phyloP scores from a whole-genome alignment of 2,329 filamentous ascomycete species.

The Arthroderma sp. region DNA sequence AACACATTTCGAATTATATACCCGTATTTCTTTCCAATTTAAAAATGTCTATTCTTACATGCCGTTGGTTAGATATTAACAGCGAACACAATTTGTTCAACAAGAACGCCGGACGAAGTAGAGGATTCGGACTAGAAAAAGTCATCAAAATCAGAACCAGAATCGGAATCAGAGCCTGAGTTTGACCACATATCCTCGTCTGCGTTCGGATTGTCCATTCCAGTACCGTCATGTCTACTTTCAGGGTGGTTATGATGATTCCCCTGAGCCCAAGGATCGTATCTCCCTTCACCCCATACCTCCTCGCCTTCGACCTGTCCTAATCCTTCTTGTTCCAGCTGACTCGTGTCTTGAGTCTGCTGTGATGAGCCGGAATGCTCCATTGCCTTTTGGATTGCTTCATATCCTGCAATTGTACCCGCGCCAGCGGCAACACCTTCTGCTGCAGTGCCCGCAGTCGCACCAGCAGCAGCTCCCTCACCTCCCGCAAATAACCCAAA shows the following conservation, averaged over 20 bases:
- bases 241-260: conserved; percentile 11
- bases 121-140: neutral
- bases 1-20: too few species aligned
- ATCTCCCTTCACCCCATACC: conserved; percentile 21
- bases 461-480: conserved; percentile 19
- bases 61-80: too few species aligned
- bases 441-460: conserved; percentile 9
- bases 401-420: conserved; percentile 49
- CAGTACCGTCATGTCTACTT: conserved; percentile 18
- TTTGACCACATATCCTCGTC: too few species aligned
- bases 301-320: conserved; percentile 16
- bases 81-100: too few species aligned
- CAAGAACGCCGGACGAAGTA: too few species aligned
- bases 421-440: conserved; percentile 30
- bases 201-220: neutral
- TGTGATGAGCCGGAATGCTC: conserved; percentile 5
- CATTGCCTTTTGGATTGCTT: conserved; percentile 44
- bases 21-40: too few species aligned
- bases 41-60: too few species aligned
- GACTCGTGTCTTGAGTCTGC: conserved; percentile 6
- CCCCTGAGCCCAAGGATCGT: conserved; percentile 4
- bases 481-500: conserved; percentile 38
- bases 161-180: neutral
- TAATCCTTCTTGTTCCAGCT: neutral
- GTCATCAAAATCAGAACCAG: neutral